Evolutionary conservation across 176 grass and related monocot genomes (phyloP), one percentile per base, ranked within the genome.

Genomic region (Melocanna baccifera): DNA sequence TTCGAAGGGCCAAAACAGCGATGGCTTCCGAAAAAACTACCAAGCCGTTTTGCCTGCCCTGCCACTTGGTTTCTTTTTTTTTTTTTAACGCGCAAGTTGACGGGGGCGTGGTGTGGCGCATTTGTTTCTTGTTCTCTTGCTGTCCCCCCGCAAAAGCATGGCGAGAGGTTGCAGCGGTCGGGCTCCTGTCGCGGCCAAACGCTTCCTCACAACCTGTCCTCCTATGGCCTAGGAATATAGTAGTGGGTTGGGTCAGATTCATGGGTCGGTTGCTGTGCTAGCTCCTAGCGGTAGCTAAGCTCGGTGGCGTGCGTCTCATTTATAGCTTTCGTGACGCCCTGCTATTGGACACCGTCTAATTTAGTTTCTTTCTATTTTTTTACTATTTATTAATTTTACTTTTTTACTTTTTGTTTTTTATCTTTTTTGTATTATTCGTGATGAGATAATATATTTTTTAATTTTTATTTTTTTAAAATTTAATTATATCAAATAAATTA

Each of bases 161-260:
- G 78, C 69, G 77, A 65, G 77, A 53, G 39, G 86, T 76, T 68
- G 70, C 71, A 32, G 40, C 50, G 86, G 86, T 87, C 86, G 86
- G 86, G 71, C 1, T 43, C 20, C 22, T 82, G 85, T 87, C 73
- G 72, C 83, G 15, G 71, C 72, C 82, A 84, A 64, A 18, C 63
- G 73, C 47, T 75, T 57, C 23, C 26, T 58, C 67, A 40, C 75
- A 79, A 36, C 67, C 75, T 86, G 76, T 62, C 75, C 66, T 69
- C 46, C 67, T 69, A 41, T 40, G 0, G 7, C 34, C 65, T 67
- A 10, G 7, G 18, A 22, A 22, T 39, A 20, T 25, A 45, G 0
- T 23, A 26, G 1, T 39, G 18, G 32, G 6, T 0, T 65, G 34
- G 29, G 19, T 66, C 30, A 37, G 63, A 37, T 66, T 15, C 65